These are phyloP conservation scores for Coniochaeta sp. DNA, from an alignment of 2,329 filamentous ascomycete genomes.

Conservation along the genomic window DNA sequence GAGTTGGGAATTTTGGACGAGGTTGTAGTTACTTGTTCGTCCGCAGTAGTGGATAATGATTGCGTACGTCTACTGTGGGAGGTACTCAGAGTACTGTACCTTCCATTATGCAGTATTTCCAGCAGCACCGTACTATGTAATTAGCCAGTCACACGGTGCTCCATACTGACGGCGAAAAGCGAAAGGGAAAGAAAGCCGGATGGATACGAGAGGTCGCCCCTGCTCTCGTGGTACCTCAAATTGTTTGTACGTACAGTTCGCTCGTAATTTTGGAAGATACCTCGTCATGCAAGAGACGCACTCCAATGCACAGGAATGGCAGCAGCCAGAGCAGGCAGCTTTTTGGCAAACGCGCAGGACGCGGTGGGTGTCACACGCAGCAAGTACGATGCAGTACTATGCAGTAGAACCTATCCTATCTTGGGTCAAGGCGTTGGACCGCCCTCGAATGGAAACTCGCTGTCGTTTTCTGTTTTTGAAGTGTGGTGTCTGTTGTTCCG, in stretches of 20 bases:
- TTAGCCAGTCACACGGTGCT: background rate
- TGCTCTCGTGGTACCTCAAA: background rate
- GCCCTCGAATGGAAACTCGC: conserved; percentile 3
- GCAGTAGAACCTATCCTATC: background rate
- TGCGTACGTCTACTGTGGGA: background rate
- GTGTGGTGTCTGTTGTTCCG: conserved; percentile 2
- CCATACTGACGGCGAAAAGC: background rate
- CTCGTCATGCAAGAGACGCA: background rate
- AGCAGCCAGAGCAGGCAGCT: background rate
- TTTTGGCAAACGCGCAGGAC: background rate
- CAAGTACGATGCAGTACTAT: too few species aligned
- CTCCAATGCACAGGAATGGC: background rate
- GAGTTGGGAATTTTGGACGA: background rate
- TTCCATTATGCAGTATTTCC: background rate
- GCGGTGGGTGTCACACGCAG: conserved; percentile 5
- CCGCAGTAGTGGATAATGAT: background rate
- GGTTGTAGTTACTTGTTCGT: background rate
- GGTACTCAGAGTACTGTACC: background rate
- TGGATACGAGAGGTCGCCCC: background rate
- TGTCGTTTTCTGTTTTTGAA: conserved; percentile 1
- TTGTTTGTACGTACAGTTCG: background rate
- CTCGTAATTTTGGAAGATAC: conserved; percentile 12
- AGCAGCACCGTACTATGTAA: background rate
- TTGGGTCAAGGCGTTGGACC: conserved; percentile 3
- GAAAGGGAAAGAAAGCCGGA: background rate